Evolutionary conservation across 1,139 yeast species (phyloP), one percentile per base, ranked within the genome.

Genomic region (Yamadazyma buinensis): DNA sequence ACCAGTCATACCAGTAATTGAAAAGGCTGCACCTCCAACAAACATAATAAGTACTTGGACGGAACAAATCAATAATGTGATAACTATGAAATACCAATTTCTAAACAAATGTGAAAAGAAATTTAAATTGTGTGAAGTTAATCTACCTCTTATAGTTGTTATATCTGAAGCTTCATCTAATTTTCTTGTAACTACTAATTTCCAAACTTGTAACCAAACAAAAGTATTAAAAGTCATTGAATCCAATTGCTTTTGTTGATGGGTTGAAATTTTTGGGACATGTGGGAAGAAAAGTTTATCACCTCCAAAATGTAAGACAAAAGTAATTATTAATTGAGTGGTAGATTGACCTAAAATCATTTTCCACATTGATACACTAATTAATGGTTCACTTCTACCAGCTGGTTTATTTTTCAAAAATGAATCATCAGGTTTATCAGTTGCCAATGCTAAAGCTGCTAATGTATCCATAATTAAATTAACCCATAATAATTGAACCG

Each of bases 151-250:
- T 31, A 83, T 64, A 3, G 61, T 67, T 2, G 66, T 63, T 23
- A 82, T 64, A 25, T 83, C 87, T 49, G 81, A 87, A 35, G 82
- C 87, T 65, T 92, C 97, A 58, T 92, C 97, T 38, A 92, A 67
- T 47, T 95, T 85, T 53, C 99, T 77, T 6, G 95, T 82, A 28
- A 88, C 95, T 52, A 92, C 78, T 63, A 92, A 73, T 52, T 92
- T 88, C 77, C 94, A 92, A 55, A 90, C 84, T 64, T 92, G 99
- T 61, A 92, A 70, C 98, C 98, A 92, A 34, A 92, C 98, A 72
- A 92, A 92, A 0, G 97, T 75, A 59, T 94, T 92, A 67, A 92
- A 92, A 2, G 95, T 90, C 76, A 90, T 70, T 3, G 97, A 88
- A 47, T 79, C 75, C 28, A 90, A 59, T 59, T 82, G 81, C 42